phyloP scores from a whole-genome alignment of 2,329 filamentous ascomycete genomes.

The Cladosporium sp. region DNA sequence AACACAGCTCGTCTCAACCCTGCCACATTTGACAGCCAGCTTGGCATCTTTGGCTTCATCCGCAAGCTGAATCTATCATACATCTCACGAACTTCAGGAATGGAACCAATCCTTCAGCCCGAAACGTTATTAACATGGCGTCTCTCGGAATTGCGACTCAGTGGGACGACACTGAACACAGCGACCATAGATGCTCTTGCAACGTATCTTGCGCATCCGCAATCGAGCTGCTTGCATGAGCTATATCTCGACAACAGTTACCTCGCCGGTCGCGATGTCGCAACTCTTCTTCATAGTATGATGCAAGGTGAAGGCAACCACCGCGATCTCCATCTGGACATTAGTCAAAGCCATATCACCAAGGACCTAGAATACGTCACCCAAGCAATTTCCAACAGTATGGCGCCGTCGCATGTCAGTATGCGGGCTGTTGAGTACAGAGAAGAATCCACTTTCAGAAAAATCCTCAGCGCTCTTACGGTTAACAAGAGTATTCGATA shows the following conservation, averaged over 20 bases:
- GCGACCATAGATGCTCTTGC: slow-evolving; percentile 64
- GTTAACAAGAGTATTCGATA: slow-evolving; percentile 63
- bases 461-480: slow-evolving; percentile 62
- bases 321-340: slow-evolving; percentile 64
- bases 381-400: slow-evolving; percentile 51
- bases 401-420: slow-evolving; percentile 63
- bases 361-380: slow-evolving; percentile 54
- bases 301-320: slow-evolving; percentile 40
- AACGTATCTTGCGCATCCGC: slow-evolving; percentile 55
- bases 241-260: slow-evolving; percentile 68
- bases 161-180: slow-evolving; percentile 61
- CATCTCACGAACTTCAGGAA: slow-evolving; percentile 62
- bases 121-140: slow-evolving; percentile 68
- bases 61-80: slow-evolving; percentile 67
- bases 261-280: slow-evolving; percentile 64
- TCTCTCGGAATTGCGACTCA: slow-evolving; percentile 65
- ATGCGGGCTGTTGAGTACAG: slow-evolving; percentile 70
- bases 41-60: slow-evolving; percentile 66
- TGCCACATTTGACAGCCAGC: slow-evolving; percentile 63
- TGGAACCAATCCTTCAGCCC: slow-evolving; percentile 63
- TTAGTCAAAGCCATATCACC: slow-evolving; percentile 63
- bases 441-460: slow-evolving; percentile 63
- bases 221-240: slow-evolving; percentile 61
- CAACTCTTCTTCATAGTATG: slow-evolving; percentile 65
- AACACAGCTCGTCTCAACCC: slow-evolving; percentile 66